phyloP scores from a whole-genome alignment of 305 asterid species.

The Caryopteris hybrid region DNA sequence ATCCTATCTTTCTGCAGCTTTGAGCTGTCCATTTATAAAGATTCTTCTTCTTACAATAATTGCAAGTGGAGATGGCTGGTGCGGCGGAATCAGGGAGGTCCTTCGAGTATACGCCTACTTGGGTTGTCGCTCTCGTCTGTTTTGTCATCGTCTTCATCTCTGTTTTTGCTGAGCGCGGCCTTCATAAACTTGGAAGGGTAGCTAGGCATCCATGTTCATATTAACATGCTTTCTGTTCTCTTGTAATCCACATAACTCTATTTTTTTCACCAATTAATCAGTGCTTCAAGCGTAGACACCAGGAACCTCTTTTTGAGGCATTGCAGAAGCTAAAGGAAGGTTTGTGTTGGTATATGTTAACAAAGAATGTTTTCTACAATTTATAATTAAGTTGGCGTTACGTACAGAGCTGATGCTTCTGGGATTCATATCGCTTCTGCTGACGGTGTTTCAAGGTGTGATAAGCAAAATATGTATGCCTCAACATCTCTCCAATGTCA shows the following conservation, averaged over 20 bases:
- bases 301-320: constrained; percentile 55
- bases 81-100: constrained; percentile 36
- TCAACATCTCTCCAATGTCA: constrained; percentile 30
- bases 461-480: constrained; percentile 68
- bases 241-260: neutral
- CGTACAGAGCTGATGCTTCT: constrained; percentile 78
- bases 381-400: neutral
- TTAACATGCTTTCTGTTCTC: neutral
- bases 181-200: constrained; percentile 79
- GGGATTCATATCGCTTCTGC: constrained; percentile 80
- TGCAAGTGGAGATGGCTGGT: constrained; percentile 4
- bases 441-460: constrained; percentile 63
- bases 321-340: constrained; percentile 85
- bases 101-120: constrained; percentile 69
- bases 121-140: constrained; percentile 78
- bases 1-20: too few relatives aligned
- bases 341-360: neutral
- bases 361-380: neutral
- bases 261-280: neutral
- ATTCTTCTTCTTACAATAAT: neutral
- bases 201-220: neutral
- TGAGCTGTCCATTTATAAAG: neutral
- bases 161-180: constrained; percentile 61
- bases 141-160: constrained; percentile 71
- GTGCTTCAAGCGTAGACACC: constrained; percentile 35